A percentile compares a stretch with the other conserved stretches of the same genome.
phyloP scores from a whole-genome alignment of 2,329 filamentous ascomycete genomes.

The Penicillium sp. region DNA sequence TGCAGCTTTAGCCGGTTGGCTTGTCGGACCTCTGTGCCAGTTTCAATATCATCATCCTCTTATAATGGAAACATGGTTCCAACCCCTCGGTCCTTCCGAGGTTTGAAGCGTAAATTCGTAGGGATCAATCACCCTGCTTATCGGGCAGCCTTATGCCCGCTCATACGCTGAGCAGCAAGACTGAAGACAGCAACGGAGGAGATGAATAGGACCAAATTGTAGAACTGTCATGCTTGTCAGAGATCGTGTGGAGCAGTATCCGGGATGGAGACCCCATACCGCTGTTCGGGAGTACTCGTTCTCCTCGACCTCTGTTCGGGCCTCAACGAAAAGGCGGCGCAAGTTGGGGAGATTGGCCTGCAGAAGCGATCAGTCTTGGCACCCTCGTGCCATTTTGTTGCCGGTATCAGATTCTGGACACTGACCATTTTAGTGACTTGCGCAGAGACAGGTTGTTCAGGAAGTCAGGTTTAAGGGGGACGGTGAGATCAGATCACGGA shows the following conservation, averaged over 20 bases:
- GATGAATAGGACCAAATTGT: constrained; percentile 95
- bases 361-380: constrained; percentile 14
- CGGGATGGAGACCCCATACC: constrained; percentile 56
- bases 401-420: neutral
- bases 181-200: constrained; percentile 95
- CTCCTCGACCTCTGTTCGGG: constrained; percentile 89
- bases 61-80: constrained; percentile 12
- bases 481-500: constrained; percentile 5
- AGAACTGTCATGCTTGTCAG: constrained; percentile 64
- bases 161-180: constrained; percentile 84
- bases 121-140: constrained; percentile 23
- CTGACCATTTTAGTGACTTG: constrained; percentile 22
- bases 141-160: constrained; percentile 43
- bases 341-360: constrained; percentile 75
- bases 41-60: constrained; percentile 1
- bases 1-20: neutral
- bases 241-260: neutral
- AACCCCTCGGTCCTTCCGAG: neutral
- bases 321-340: constrained; percentile 93
- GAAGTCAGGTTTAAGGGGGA: neutral
- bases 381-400: neutral
- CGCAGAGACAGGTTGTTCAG: neutral
- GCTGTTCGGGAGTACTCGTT: constrained; percentile 91
- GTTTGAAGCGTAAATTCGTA: neutral
- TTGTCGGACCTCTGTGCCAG: neutral